Evolutionary conservation across 257 asterid genomes (phyloP).

Genomic region (Solanum dulcamara): DNA sequence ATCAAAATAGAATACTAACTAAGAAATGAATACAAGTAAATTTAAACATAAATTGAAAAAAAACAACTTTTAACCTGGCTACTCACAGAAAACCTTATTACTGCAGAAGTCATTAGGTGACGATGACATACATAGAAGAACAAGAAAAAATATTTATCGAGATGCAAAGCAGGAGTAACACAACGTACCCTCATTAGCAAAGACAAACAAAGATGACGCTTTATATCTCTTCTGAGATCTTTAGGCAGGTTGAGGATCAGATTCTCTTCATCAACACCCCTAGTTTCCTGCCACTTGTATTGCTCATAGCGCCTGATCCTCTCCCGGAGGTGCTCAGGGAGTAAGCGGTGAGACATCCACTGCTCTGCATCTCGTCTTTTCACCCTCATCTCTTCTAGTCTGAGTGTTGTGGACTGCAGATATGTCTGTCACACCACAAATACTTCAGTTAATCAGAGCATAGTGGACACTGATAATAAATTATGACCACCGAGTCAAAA

Average conservation of each 20-base stretch:
- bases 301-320: slow-evolving; percentile 90
- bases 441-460: slow-evolving; percentile 3
- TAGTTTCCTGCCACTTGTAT: slow-evolving; percentile 93
- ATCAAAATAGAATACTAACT: not conserved
- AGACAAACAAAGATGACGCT: slow-evolving; percentile 90
- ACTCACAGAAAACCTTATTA: not conserved
- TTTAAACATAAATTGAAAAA: not conserved
- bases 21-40: not conserved
- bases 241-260: slow-evolving; percentile 79
- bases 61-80: not conserved
- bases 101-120: not conserved
- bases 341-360: slow-evolving; percentile 96
- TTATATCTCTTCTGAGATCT: slow-evolving; percentile 94
- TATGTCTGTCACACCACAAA: slow-evolving; percentile 58
- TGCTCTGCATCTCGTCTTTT: slow-evolving; percentile 97
- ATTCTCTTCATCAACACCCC: slow-evolving; percentile 94
- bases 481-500: not conserved
- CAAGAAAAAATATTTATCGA: not conserved
- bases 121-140: not conserved
- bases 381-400: slow-evolving; percentile 97
- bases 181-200: slow-evolving; percentile 68
- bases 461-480: not conserved
- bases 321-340: slow-evolving; percentile 67
- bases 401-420: slow-evolving; percentile 82
- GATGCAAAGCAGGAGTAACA: not conserved